Evolutionary conservation across 345 rosid species (phyloP).

Genomic region (Anastatica hierochuntica): DNA sequence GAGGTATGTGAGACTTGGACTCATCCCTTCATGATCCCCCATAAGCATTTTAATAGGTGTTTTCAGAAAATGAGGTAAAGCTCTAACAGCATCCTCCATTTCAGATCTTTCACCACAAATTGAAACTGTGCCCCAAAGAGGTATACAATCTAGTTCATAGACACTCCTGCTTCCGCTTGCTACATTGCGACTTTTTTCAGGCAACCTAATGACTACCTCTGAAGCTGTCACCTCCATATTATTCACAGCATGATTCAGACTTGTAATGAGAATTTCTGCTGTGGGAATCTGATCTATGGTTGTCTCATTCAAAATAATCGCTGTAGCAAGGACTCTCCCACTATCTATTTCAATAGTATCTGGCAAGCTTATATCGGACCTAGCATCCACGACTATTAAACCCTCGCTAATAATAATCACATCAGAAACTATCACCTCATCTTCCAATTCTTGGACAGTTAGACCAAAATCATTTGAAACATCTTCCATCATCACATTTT

Average conservation of each 20-base stretch:
- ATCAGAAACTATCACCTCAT: conserved; percentile 16
- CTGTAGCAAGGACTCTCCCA: conserved; percentile 44
- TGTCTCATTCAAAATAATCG: conserved; percentile 51
- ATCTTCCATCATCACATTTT: too few relatives aligned
- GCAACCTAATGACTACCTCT: conserved; percentile 51
- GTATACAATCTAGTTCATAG: conserved; percentile 75
- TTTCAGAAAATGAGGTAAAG: conserved; percentile 51
- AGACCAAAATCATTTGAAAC: conserved; percentile 15
- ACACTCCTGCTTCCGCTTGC: conserved; percentile 52
- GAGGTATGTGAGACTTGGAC: conserved; percentile 42
- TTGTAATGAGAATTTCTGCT: conserved; percentile 42
- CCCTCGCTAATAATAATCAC: conserved; percentile 33
- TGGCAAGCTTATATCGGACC: conserved; percentile 40
- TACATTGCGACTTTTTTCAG: conserved; percentile 35
- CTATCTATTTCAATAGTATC: conserved; percentile 37
- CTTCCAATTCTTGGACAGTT: conserved; percentile 48
- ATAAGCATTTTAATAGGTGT: conserved; percentile 74
- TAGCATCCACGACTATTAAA: conserved; percentile 39
- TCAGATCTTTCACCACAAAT: conserved; percentile 87
- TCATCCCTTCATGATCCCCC: conserved; percentile 51
- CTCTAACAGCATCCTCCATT: conserved; percentile 89
- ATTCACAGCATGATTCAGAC: conserved; percentile 28
- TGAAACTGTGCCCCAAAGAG: conserved; percentile 84
- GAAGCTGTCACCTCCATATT: conserved; percentile 38
- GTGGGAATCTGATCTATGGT: conserved; percentile 49